Percentiles rank a stretch among this genome's conserved stretches.
Conservation (phyloP, 176 grass and related monocot genomes). For the Paspalum notatum region DNA sequence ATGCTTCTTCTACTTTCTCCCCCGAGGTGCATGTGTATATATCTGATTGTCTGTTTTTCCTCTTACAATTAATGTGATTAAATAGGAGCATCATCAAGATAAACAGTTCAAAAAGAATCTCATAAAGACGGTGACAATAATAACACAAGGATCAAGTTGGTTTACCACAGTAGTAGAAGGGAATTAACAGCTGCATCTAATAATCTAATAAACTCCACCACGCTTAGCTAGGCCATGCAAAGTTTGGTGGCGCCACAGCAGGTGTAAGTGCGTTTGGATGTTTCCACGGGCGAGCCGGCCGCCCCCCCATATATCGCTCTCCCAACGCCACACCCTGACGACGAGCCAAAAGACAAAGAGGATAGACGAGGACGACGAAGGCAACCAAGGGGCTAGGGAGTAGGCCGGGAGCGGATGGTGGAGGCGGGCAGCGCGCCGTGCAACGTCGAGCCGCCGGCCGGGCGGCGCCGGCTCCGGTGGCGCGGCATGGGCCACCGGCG, state of each 20-base stretch:
- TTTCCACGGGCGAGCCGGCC: neutral
- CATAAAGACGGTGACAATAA: too few species aligned
- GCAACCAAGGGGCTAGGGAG: too few species aligned
- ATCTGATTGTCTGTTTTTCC: too few species aligned
- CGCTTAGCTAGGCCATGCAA: neutral
- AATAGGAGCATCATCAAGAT: too few species aligned
- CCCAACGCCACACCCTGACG: neutral
- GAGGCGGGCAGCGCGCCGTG: slow-evolving; percentile 18
- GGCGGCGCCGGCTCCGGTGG: slow-evolving; percentile 30
- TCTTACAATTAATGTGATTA: too few species aligned
- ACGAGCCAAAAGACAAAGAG: neutral
- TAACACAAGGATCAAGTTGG: too few species aligned
- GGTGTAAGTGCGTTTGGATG: slow-evolving; percentile 3
- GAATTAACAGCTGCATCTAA: neutral
- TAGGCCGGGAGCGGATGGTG: neutral
- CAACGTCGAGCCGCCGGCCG: slow-evolving; percentile 7
- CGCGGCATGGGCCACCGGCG: slow-evolving; percentile 24
- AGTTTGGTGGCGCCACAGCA: neutral
- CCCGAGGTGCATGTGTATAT: too few species aligned
- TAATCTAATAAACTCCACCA: neutral
- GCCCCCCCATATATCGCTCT: neutral
- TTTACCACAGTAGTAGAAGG: neutral
- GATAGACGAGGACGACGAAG: neutral
- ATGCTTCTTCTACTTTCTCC: too few species aligned
- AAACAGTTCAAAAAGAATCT: too few species aligned